Evolutionary conservation across 2,329 filamentous ascomycete species (phyloP).

Genomic region (Trichoderma sp.): DNA sequence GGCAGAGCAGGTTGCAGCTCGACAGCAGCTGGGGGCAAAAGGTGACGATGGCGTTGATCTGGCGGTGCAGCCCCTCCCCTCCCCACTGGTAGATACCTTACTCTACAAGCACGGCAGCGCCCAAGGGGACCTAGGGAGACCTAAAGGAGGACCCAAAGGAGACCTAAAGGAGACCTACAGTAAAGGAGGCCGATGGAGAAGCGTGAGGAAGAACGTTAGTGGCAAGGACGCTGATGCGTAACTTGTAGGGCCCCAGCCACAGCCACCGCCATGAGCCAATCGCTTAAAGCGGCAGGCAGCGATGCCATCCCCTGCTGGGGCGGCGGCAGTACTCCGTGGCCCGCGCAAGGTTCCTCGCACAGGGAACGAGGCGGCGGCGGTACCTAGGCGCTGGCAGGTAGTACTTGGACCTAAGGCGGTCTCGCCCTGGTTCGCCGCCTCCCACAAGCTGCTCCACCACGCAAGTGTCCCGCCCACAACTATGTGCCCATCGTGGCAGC

Average conservation of each 20-base stretch:
- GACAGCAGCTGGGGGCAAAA: neutral
- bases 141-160: neutral
- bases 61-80: constrained; percentile 14
- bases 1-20: constrained; percentile 1
- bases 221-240: neutral
- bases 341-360: neutral
- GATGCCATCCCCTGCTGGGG: constrained; percentile 24
- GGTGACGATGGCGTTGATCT: constrained; percentile 20
- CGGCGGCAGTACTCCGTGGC: neutral
- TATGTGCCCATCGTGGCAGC: constrained; percentile 24
- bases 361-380: neutral
- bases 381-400: neutral
- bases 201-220: neutral
- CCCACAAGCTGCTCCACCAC: constrained; percentile 28
- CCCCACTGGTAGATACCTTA: constrained; percentile 15
- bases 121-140: constrained; percentile 3
- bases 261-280: constrained; percentile 37
- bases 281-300: constrained; percentile 34
- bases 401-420: constrained; percentile 12
- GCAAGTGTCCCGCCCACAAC: constrained; percentile 37
- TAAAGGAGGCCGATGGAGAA: constrained; percentile 6
- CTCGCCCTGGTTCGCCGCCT: constrained; percentile 23
- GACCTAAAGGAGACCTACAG: constrained; percentile 11
- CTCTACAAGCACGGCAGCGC: no score
- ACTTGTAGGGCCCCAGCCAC: constrained; percentile 20